Percentiles rank a stretch among this genome's conserved stretches.
Evolutionary conservation across 495 filamentous ascomycete genomes (phyloP).

Genomic region (Lophiotrema nucula): DNA sequence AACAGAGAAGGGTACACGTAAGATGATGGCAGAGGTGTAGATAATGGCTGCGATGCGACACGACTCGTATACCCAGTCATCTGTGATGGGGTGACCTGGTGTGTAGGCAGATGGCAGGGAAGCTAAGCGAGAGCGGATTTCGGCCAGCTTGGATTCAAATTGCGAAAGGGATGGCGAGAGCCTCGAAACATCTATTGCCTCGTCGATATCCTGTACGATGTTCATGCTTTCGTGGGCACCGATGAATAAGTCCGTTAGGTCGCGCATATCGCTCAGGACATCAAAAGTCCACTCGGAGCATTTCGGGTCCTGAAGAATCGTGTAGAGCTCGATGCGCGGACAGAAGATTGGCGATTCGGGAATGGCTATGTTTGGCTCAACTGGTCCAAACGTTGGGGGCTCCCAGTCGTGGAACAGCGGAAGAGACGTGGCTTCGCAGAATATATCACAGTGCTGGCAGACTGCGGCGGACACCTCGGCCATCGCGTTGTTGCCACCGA

Average conservation of each 20-base stretch:
- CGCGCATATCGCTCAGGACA: conserved; percentile 26
- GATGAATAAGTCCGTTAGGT: conserved; percentile 26
- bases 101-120: conserved; percentile 21
- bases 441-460: conserved; percentile 10
- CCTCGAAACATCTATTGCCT: not conserved
- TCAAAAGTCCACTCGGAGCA: conserved; percentile 24
- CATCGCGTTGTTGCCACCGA: conserved; percentile 12
- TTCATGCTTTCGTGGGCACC: not conserved
- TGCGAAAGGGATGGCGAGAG: not conserved
- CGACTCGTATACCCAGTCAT: conserved; percentile 31
- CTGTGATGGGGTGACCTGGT: conserved; percentile 3
- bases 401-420: conserved; percentile 15
- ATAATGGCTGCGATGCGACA: conserved; percentile 30
- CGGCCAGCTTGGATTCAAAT: conserved; percentile 16
- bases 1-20: conserved; percentile 21
- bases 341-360: conserved; percentile 31
- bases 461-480: conserved; percentile 15
- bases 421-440: conserved; percentile 21
- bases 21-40: conserved; percentile 21
- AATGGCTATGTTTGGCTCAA: conserved; percentile 1
- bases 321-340: conserved; percentile 16
- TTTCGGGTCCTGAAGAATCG: not conserved
- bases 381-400: not conserved
- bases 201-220: conserved; percentile 6
- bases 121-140: conserved; percentile 11